These are phyloP conservation scores for Colletotrichum australisinense DNA, from an alignment of 2,329 filamentous ascomycete species.

Conservation along the genomic window DNA sequence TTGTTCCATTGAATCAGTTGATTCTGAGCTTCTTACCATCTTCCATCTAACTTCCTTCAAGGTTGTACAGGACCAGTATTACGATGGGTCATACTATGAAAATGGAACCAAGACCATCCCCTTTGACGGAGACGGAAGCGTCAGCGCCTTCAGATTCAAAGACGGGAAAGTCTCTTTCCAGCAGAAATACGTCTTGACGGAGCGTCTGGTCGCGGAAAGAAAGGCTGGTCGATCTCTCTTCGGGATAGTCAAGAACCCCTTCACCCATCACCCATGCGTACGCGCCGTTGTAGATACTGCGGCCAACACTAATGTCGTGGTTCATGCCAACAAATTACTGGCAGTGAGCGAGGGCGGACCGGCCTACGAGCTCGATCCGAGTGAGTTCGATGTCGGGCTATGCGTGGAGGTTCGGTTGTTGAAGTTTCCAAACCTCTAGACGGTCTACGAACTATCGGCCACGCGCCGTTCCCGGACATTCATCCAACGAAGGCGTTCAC, in stretches of 20 bases:
- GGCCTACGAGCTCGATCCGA: constrained; percentile 53
- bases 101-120: constrained; percentile 38
- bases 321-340: constrained; percentile 58
- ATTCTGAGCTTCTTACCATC: no score
- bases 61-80: no score
- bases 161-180: constrained; percentile 46
- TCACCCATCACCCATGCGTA: constrained; percentile 47
- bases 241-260: constrained; percentile 53
- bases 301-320: constrained; percentile 63
- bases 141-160: constrained; percentile 49
- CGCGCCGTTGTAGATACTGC: constrained; percentile 47
- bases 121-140: constrained; percentile 53
- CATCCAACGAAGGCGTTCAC: constrained; percentile 42
- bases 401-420: no score
- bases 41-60: no score
- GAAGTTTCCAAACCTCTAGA: no score
- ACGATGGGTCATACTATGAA: not conserved
- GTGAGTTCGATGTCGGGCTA: not conserved
- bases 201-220: constrained; percentile 51
- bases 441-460: no score
- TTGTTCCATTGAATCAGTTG: no score
- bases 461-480: no score
- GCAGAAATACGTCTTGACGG: constrained; percentile 51
- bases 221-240: constrained; percentile 45
- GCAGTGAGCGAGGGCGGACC: constrained; percentile 59